These are phyloP conservation scores for Brassica cretica DNA, from an alignment of 345 rosid species.

Conservation along the genomic window DNA sequence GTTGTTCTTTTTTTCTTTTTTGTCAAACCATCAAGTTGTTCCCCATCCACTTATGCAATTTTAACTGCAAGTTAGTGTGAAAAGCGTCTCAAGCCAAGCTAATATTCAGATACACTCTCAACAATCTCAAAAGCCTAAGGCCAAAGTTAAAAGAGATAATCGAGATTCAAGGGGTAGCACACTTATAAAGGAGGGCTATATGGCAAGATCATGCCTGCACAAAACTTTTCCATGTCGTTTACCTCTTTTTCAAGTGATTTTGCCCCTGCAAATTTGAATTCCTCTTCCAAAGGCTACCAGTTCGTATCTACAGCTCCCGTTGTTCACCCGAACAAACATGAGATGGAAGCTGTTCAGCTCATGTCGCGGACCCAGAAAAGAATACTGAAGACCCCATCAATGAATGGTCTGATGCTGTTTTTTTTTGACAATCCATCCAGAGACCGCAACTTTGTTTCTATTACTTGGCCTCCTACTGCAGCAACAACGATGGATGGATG, in stretches of 20 bases:
- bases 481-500: conserved; percentile 18
- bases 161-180: conserved; percentile 30
- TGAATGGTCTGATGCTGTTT: conserved; percentile 46
- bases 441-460: not conserved
- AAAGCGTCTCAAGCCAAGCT: conserved; percentile 33
- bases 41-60: conserved; percentile 53
- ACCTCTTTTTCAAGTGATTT: conserved; percentile 40
- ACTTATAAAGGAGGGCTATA: conserved; percentile 34
- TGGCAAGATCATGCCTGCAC: conserved; percentile 46
- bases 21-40: no score
- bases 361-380: conserved; percentile 41
- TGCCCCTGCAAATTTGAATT: conserved; percentile 46
- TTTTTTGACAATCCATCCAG: conserved; percentile 33
- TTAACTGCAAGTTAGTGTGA: conserved; percentile 35
- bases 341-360: conserved; percentile 4
- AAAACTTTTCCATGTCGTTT: conserved; percentile 52
- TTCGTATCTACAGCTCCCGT: conserved; percentile 38
- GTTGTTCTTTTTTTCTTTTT: no score
- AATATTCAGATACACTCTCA: conserved; percentile 42
- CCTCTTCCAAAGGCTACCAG: conserved; percentile 52
- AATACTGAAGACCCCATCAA: conserved; percentile 32
- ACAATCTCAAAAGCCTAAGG: conserved; percentile 45
- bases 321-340: conserved; percentile 32
- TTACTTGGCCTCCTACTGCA: conserved; percentile 47
- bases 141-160: conserved; percentile 40